These are phyloP conservation scores for Penicillium fuscoglaucum DNA, from an alignment of 2,329 filamentous ascomycete species.

Conservation along the genomic window DNA sequence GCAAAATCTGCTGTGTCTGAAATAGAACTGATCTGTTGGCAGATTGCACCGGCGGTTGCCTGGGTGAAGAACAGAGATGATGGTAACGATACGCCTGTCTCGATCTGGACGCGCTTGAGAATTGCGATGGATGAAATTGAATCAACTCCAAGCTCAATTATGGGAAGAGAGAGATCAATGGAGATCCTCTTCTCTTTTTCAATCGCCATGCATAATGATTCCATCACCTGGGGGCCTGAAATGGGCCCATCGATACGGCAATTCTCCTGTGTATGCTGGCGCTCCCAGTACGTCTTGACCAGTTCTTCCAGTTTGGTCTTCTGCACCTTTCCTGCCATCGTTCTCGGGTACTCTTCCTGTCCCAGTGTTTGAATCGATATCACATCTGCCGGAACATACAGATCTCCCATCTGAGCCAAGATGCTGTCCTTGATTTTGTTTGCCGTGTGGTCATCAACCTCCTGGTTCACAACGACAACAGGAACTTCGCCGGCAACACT, in stretches of 20 bases:
- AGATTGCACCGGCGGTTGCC: slow-evolving; percentile 4
- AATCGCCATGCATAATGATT: not conserved
- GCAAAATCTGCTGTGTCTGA: not conserved
- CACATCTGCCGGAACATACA: slow-evolving; percentile 15
- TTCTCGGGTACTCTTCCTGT: slow-evolving; percentile 6
- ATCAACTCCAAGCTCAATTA: slow-evolving; percentile 15
- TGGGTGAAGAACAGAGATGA: slow-evolving; percentile 14
- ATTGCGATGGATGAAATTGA: slow-evolving; percentile 16
- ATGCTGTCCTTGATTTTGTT: slow-evolving; percentile 9
- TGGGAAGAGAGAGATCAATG: slow-evolving; percentile 3
- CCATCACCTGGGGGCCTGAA: not conserved
- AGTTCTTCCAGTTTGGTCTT: slow-evolving; percentile 5
- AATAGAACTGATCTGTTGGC: not conserved
- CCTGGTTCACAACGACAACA: slow-evolving; percentile 8
- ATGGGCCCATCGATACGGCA: not conserved
- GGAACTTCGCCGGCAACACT: slow-evolving; percentile 16
- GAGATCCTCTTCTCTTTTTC: not conserved
- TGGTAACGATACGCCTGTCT: slow-evolving; percentile 9
- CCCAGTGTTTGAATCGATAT: slow-evolving; percentile 12
- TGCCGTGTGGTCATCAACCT: not conserved
- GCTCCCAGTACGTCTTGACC: not conserved
- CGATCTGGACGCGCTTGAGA: slow-evolving; percentile 1
- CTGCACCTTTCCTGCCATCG: slow-evolving; percentile 11
- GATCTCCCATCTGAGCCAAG: slow-evolving; percentile 10
- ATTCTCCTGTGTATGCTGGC: not conserved